phyloP scores from a whole-genome alignment of 345 rosid genomes.

The Crucihimalaya himalaica region DNA sequence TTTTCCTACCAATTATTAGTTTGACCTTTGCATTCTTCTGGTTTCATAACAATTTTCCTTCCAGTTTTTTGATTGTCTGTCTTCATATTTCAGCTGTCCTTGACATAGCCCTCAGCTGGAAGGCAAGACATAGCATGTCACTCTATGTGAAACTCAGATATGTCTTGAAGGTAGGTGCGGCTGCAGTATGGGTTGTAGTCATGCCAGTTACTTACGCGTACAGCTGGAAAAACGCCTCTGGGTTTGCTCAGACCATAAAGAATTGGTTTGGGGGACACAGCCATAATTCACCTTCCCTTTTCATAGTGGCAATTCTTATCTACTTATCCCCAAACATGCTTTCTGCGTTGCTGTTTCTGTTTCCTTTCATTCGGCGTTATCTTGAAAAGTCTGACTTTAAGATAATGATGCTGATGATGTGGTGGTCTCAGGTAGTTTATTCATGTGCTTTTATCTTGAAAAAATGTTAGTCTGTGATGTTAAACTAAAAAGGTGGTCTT shows the following conservation, averaged over 20 bases:
- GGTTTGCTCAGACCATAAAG: constrained; percentile 49
- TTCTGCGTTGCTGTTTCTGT: constrained; percentile 50
- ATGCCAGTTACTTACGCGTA: constrained; percentile 59
- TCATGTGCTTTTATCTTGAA: constrained; percentile 11
- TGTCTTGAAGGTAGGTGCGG: constrained; percentile 49
- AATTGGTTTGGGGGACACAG: constrained; percentile 60
- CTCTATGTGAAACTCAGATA: constrained; percentile 53
- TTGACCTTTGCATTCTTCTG: not conserved
- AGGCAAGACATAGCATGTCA: constrained; percentile 54
- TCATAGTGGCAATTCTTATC: constrained; percentile 49
- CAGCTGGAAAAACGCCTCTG: constrained; percentile 55
- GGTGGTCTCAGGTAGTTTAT: constrained; percentile 67
- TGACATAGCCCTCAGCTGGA: constrained; percentile 56
- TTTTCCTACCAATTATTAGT: not conserved
- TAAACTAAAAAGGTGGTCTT: constrained; percentile 11
- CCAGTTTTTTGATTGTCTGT: constrained; percentile 18
- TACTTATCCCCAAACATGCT: constrained; percentile 60
- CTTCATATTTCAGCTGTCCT: constrained; percentile 48
- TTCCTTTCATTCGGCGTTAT: constrained; percentile 54
- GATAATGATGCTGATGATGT: constrained; percentile 56
- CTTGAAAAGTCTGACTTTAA: constrained; percentile 53
- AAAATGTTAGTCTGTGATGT: constrained; percentile 3
- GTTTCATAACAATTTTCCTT: not conserved
- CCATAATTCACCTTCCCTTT: constrained; percentile 48
- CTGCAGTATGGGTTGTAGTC: constrained; percentile 56